phyloP scores from a whole-genome alignment of 2,329 filamentous ascomycete species.

The Myriosclerotinia scirpicola region DNA sequence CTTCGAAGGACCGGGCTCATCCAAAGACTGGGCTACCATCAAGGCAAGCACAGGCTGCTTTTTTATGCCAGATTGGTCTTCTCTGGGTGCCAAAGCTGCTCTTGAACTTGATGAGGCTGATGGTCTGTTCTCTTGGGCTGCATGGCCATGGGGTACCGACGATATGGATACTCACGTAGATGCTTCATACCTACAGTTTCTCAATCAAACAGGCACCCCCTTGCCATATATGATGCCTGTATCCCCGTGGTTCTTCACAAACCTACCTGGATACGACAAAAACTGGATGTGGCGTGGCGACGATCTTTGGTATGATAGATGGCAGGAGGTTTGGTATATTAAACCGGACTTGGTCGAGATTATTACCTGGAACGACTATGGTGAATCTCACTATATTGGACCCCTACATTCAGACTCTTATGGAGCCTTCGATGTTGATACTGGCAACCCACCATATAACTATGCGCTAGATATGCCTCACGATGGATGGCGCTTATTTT shows the following conservation, averaged over 20 bases:
- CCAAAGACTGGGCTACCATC: constrained; percentile 29
- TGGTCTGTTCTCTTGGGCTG: background rate
- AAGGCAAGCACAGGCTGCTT: constrained; percentile 10
- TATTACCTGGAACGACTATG: constrained; percentile 52
- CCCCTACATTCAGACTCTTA: constrained; percentile 41
- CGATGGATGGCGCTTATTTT: constrained; percentile 46
- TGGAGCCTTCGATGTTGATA: background rate
- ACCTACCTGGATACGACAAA: constrained; percentile 40
- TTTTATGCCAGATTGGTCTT: constrained; percentile 26
- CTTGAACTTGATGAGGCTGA: background rate
- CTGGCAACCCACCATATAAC: constrained; percentile 1
- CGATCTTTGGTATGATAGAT: constrained; percentile 43
- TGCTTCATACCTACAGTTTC: constrained; percentile 24
- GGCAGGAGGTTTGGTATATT: constrained; percentile 44
- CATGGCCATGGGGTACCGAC: constrained; percentile 28
- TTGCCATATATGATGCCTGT: constrained; percentile 30
- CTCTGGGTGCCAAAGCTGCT: constrained; percentile 28
- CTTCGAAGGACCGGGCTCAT: background rate
- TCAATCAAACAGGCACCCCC: constrained; percentile 20
- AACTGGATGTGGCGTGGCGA: constrained; percentile 47
- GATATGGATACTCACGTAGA: constrained; percentile 29
- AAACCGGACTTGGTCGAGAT: constrained; percentile 47
- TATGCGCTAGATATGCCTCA: constrained; percentile 42
- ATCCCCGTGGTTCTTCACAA: constrained; percentile 43
- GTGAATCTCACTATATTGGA: constrained; percentile 53